Percentiles rank a stretch among this genome's conserved stretches.
These are phyloP conservation scores for Globisporangium takayamanum DNA, from an alignment of 352 stramenopile species.

Conservation along the genomic window DNA sequence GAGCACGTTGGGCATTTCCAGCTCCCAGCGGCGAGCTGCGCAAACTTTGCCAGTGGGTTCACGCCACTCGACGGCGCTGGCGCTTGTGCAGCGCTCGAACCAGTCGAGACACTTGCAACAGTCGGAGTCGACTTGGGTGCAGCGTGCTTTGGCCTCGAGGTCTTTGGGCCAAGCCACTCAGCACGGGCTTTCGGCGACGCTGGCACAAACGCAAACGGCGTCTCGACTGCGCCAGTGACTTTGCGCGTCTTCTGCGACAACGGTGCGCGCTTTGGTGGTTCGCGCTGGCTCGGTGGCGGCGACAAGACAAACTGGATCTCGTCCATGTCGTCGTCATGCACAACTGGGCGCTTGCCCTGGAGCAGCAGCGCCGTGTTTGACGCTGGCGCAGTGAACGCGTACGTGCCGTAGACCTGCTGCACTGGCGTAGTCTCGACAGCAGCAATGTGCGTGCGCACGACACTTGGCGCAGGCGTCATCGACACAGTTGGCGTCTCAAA, in stretches of 20 bases:
- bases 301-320: slow-evolving; percentile 60
- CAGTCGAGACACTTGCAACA: slow-evolving; percentile 18
- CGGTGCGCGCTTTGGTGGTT: slow-evolving; percentile 44
- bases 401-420: slow-evolving; percentile 24
- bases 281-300: slow-evolving; percentile 39
- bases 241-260: slow-evolving; percentile 17
- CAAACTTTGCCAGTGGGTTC: slow-evolving; percentile 36
- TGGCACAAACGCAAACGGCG: slow-evolving; percentile 62
- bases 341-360: slow-evolving; percentile 7
- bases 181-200: slow-evolving; percentile 47
- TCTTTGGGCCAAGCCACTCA: slow-evolving; percentile 27
- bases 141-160: slow-evolving; percentile 14
- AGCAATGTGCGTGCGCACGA: background rate
- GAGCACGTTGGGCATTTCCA: slow-evolving; percentile 78
- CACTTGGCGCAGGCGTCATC: slow-evolving; percentile 22
- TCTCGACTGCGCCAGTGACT: slow-evolving; percentile 19
- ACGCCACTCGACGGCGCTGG: background rate
- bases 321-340: slow-evolving; percentile 31
- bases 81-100: background rate
- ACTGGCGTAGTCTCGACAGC: background rate
- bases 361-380: slow-evolving; percentile 12
- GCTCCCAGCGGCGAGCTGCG: slow-evolving; percentile 52
- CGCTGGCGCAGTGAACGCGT: slow-evolving; percentile 46
- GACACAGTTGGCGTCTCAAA: slow-evolving; percentile 33
- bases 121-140: slow-evolving; percentile 11